Conservation (phyloP, 2,329 filamentous ascomycete species). For the Amesomyces nigricolor region DNA sequence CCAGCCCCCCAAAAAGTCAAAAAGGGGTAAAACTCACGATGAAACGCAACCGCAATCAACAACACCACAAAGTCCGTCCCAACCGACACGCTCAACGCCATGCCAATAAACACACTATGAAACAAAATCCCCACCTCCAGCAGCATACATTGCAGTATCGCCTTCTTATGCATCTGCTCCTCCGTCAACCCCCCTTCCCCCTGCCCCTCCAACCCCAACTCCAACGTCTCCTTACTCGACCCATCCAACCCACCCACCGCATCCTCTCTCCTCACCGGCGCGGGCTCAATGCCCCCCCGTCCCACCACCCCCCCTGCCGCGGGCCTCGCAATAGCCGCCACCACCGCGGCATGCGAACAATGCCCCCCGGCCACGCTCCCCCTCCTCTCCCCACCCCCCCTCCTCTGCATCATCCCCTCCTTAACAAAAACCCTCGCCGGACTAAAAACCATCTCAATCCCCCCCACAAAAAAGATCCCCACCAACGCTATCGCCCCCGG, state of each 20-base stretch:
- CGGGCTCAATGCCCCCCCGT: slow-evolving; percentile 10
- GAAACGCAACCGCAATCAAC: slow-evolving; percentile 73
- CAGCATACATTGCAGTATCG: slow-evolving; percentile 71
- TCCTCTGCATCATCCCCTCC: background rate
- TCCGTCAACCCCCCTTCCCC: slow-evolving; percentile 31
- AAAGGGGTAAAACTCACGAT: slow-evolving; percentile 42
- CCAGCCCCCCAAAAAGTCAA: background rate
- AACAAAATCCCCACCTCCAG: slow-evolving; percentile 81
- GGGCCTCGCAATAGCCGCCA: slow-evolving; percentile 16
- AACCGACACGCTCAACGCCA: slow-evolving; percentile 75
- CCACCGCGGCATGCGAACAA: slow-evolving; percentile 16
- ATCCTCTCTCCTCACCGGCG: background rate
- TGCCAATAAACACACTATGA: slow-evolving; percentile 80
- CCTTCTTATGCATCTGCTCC: slow-evolving; percentile 56
- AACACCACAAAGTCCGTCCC: slow-evolving; percentile 77
- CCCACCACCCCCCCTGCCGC: background rate
- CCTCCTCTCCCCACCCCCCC: background rate
- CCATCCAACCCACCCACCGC: background rate
- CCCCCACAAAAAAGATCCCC: slow-evolving; percentile 72
- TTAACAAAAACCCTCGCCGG: slow-evolving; percentile 30
- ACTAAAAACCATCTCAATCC: slow-evolving; percentile 54
- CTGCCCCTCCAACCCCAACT: slow-evolving; percentile 17
- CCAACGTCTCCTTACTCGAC: slow-evolving; percentile 12
- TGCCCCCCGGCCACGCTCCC: slow-evolving; percentile 12
- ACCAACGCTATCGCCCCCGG: slow-evolving; percentile 77